Evolutionary conservation across 306 rosid genomes (phyloP).

Genomic region (Inga leiocalycina): DNA sequence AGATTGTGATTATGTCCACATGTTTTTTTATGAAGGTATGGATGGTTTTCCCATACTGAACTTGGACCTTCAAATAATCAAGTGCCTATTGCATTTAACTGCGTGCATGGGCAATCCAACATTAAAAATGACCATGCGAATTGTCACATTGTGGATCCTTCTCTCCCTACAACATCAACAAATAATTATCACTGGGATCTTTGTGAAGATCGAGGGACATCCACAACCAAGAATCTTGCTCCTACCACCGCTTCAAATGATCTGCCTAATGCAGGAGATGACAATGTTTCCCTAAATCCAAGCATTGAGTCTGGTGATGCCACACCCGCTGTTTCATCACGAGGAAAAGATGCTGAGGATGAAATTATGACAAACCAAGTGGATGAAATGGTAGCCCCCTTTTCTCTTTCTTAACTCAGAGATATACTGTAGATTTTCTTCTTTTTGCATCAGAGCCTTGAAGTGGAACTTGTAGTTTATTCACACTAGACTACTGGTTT

Average conservation of each 20-base stretch:
- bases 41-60: slow-evolving; percentile 75
- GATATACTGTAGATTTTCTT: slow-evolving; percentile 23
- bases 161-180: slow-evolving; percentile 41
- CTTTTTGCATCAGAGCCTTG: slow-evolving; percentile 17
- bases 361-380: slow-evolving; percentile 46
- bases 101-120: slow-evolving; percentile 52
- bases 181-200: slow-evolving; percentile 46
- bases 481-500: not conserved
- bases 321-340: slow-evolving; percentile 43
- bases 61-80: slow-evolving; percentile 46
- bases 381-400: slow-evolving; percentile 65
- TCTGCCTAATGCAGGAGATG: slow-evolving; percentile 44
- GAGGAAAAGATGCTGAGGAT: slow-evolving; percentile 48
- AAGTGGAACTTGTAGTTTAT: slow-evolving; percentile 18
- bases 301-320: slow-evolving; percentile 47
- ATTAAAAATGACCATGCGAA: slow-evolving; percentile 40
- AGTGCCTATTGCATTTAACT: slow-evolving; percentile 48
- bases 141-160: slow-evolving; percentile 41
- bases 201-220: slow-evolving; percentile 46
- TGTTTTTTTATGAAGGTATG: slow-evolving; percentile 72
- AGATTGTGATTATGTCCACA: slow-evolving; percentile 25
- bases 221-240: slow-evolving; percentile 38
- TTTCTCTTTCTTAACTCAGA: slow-evolving; percentile 18
- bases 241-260: slow-evolving; percentile 36
- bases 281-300: slow-evolving; percentile 34